Evolutionary conservation across 768 basidiomycete species (phyloP).

Genomic region (Pisolithus sp.): DNA sequence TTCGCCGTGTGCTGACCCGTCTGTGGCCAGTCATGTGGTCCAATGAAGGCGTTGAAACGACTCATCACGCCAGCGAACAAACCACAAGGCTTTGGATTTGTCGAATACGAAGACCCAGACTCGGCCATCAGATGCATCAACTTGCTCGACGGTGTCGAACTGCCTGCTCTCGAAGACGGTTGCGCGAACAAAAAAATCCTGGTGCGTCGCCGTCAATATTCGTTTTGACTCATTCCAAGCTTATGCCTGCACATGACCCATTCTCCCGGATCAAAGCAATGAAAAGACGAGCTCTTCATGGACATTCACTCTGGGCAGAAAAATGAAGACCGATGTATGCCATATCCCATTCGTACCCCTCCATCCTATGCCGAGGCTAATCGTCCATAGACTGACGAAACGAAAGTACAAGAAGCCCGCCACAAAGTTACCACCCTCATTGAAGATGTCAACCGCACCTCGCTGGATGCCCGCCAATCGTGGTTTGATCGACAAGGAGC

Average conservation of each 20-base stretch:
- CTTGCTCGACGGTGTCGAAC: conserved; percentile 55
- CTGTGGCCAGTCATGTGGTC: conserved; percentile 35
- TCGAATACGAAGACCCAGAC: conserved; percentile 91
- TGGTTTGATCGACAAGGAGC: conserved; percentile 75
- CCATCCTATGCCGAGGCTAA: neutral
- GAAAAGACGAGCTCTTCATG: conserved; percentile 88
- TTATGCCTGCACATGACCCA: conserved; percentile 30
- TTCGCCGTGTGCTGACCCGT: too few species aligned
- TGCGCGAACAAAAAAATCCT: conserved; percentile 58
- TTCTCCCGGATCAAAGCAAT: conserved; percentile 81
- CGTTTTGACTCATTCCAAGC: conserved; percentile 19
- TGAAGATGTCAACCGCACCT: conserved; percentile 62
- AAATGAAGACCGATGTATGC: conserved; percentile 77
- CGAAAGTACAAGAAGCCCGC: conserved; percentile 54
- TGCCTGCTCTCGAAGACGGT: conserved; percentile 57
- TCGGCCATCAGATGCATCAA: conserved; percentile 73
- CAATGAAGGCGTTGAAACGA: conserved; percentile 84
- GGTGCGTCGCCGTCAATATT: conserved; percentile 43
- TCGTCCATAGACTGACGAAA: conserved; percentile 61
- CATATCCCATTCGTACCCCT: neutral
- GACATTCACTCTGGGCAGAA: conserved; percentile 79
- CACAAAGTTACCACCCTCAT: conserved; percentile 59
- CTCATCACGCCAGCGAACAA: conserved; percentile 89
- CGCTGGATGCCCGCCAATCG: conserved; percentile 70
- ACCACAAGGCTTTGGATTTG: conserved; percentile 95